Conservation (phyloP, 139 green algal genomes). For the Chlamydomonas asymmetrica region DNA sequence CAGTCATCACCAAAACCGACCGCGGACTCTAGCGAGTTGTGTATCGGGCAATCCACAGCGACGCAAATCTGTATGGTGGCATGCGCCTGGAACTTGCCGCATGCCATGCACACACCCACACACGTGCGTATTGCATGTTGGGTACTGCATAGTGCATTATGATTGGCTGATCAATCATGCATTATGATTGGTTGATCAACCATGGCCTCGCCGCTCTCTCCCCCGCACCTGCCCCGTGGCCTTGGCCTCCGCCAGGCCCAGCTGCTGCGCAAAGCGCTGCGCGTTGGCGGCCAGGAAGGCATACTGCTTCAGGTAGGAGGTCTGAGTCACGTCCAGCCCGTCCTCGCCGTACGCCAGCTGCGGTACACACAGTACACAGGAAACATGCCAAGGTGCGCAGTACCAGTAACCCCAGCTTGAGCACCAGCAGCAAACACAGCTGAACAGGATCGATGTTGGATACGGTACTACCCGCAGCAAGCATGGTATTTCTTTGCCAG, state of each 20-base stretch:
- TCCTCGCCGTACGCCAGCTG: slow-evolving; percentile 97
- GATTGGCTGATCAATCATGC: slow-evolving; percentile 2
- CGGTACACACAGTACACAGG: slow-evolving; percentile 50
- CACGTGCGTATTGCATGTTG: not conserved
- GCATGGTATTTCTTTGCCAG: too few relatives aligned
- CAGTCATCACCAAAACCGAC: not conserved
- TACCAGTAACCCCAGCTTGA: too few relatives aligned
- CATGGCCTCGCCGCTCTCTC: not conserved
- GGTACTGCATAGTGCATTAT: slow-evolving; percentile 6
- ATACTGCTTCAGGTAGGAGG: slow-evolving; percentile 79
- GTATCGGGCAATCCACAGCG: too few relatives aligned
- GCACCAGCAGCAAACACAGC: too few relatives aligned
- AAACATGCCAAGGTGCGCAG: too few relatives aligned
- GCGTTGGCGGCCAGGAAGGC: slow-evolving; percentile 83
- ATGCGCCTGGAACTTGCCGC: too few relatives aligned
- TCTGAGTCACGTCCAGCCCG: slow-evolving; percentile 78
- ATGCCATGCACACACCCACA: not conserved
- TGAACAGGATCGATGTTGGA: too few relatives aligned
- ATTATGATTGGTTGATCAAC: slow-evolving; percentile 9
- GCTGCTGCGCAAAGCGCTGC: slow-evolving; percentile 51
- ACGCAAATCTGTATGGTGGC: too few relatives aligned
- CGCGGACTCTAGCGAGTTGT: too few relatives aligned
- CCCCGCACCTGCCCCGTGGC: slow-evolving; percentile 23
- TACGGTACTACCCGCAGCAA: too few relatives aligned
- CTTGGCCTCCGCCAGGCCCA: slow-evolving; percentile 27